A percentile compares a stretch with the other conserved stretches of the same genome.
phyloP scores from a whole-genome alignment of 495 filamentous ascomycete species.

The Hypoxylon cercidicola region DNA sequence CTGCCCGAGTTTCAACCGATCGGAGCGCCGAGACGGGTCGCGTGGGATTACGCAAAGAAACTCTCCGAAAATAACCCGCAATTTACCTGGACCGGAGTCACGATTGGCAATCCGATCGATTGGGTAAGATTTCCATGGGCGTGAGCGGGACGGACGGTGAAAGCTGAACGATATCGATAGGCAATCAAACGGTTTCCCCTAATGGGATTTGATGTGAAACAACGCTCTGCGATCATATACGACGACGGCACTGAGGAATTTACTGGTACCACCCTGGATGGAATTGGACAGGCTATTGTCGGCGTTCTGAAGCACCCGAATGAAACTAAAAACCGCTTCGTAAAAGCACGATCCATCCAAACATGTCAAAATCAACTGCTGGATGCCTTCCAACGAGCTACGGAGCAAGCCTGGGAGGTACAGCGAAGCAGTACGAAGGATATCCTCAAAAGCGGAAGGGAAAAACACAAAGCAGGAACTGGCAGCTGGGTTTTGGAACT shows the following conservation, averaged over 20 bases:
- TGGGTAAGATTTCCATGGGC: slow-evolving; percentile 44
- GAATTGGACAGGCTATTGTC: slow-evolving; percentile 56
- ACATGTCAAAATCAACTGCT: slow-evolving; percentile 56
- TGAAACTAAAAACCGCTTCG: slow-evolving; percentile 57
- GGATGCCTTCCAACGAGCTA: slow-evolving; percentile 49
- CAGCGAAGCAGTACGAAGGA: slow-evolving; percentile 45
- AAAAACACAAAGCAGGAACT: slow-evolving; percentile 29
- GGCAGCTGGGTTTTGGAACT: slow-evolving; percentile 40
- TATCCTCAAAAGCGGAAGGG: slow-evolving; percentile 38
- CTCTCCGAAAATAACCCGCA: slow-evolving; percentile 39
- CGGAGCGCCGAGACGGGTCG: slow-evolving; percentile 22
- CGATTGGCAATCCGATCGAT: slow-evolving; percentile 54
- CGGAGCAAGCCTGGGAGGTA: slow-evolving; percentile 45
- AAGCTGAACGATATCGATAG: slow-evolving; percentile 22
- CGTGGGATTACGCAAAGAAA: slow-evolving; percentile 51
- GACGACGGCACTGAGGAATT: slow-evolving; percentile 57
- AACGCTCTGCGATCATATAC: slow-evolving; percentile 52
- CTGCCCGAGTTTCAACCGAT: slow-evolving; percentile 40
- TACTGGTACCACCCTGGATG: slow-evolving; percentile 55
- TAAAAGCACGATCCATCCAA: slow-evolving; percentile 55
- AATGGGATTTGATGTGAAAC: slow-evolving; percentile 53
- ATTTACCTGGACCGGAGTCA: slow-evolving; percentile 56
- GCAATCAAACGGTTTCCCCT: slow-evolving; percentile 40
- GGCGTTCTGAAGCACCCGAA: slow-evolving; percentile 53
- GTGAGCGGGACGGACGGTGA: not conserved